Evolutionary conservation across 108 stramenopile genomes (phyloP), one percentile per base, ranked within the genome.

Genomic region (Skeletonema tropicum): DNA sequence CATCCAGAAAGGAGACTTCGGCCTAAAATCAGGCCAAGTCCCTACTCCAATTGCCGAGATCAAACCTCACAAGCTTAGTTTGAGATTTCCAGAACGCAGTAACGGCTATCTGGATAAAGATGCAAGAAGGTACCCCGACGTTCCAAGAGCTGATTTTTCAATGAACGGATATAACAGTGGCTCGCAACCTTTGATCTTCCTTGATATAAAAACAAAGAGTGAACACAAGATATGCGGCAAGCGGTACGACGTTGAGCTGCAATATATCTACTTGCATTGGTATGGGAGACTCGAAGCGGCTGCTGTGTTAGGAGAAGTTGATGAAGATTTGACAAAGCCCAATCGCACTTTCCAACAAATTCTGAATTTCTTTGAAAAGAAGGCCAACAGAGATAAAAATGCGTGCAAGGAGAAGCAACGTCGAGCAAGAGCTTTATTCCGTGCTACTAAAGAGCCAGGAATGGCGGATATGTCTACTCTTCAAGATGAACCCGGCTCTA

Each of bases 241-340:
- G 21, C 83, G 80, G 60, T 92, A 92, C 70, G 88, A 82, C n/a
- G 91, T 77, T 26, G 89, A 92, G 64, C 75, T 91, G 62, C 85
- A 83, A 32, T 49, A 85, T 14, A 71, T 30, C 23, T 70, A 75
- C 60, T 13, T 75, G 6, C 80, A 82, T 57, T 8, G 21, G n/a
- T 46, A 75, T 36, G 58, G 70, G 3, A 82, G 71, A 35, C 26
- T 82, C 14, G 80, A 82, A 60, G 74, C 74, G 9, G 57, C 57
- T 8, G 64, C 74, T 8, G 60, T 82, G 10, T 55, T 82, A 33
- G 75, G 74, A 39, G 69, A 82, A 66, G 80, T 58, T 10, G 71
- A 73, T 2, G 52, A 55, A 10, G 6, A 23, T n/a, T 19, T 21
- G 23, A 23, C 5, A 9, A 23, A 23, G 3, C 52, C 7, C 5